Evolutionary conservation across 805 yeast species (phyloP), one percentile per base, ranked within the genome.

Genomic region (Zygosaccharomyces lentus): DNA sequence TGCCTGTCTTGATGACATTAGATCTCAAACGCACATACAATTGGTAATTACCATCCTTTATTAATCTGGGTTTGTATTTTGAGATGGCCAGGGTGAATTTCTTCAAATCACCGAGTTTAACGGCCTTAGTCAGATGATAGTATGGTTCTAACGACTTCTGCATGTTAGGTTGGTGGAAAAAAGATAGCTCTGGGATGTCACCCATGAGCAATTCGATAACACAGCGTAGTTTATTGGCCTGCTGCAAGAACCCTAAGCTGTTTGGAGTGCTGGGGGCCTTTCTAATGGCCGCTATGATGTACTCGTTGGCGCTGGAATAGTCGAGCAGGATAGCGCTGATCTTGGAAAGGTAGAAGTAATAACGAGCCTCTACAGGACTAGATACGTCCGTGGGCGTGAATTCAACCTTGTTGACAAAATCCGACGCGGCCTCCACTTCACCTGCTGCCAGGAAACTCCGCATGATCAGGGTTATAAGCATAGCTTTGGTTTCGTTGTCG

Each of bases 1-100:
- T 88, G 61, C 99, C 99, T 1, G 99, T 90, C 70, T 91, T 93
- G 69, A 93, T 93, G 51, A 93, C 99, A 65, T 91, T 93, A 63
- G 95, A 96, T 65, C 97, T 85, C 62, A 93, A 75, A 60, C 98
- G 80, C 37, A 88, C 76, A 37, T 93, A 93, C 57, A 93, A 75
- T 32, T 87, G 86, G 64, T 81, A 87, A 56, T 83, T 87, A 41
- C 84, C 87, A 67, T 93, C 99, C 48, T 71, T 76, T 59, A 81
- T 75, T 55, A 90, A 80, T 30, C 67, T 71, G 1, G 67, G 67
- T 53, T 82, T 86, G 62, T 82, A 82, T 56, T 78, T 76, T 31
- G 71, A 68, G 55, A 91, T 72, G 6, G 86, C 82, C 44, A 81
- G 77, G 38, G 86, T 81, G 67, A 93, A 93, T 50, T 83, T 72